Evolutionary conservation across 2,329 filamentous ascomycete genomes (phyloP).

Genomic region (Torrubiella hemipterigena): DNA sequence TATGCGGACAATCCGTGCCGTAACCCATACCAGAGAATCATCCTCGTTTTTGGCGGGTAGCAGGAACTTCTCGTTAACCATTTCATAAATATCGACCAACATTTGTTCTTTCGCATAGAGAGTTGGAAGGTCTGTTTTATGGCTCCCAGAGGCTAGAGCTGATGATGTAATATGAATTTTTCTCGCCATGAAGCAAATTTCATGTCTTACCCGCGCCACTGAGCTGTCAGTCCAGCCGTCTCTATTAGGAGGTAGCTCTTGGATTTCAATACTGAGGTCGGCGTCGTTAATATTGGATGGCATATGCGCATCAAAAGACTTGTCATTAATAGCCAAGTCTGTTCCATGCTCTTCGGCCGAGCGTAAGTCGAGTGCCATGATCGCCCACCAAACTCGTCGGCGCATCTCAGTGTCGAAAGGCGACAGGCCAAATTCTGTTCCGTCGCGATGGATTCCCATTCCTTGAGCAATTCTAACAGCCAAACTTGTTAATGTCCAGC

Average conservation of each 20-base stretch:
- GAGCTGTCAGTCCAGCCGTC: conserved; percentile 42
- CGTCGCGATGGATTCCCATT: conserved; percentile 48
- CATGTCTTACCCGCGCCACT: conserved; percentile 34
- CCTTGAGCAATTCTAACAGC: conserved; percentile 46
- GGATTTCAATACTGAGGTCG: conserved; percentile 33
- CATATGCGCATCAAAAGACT: conserved; percentile 32
- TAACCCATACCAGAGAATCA: conserved; percentile 53
- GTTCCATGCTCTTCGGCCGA: conserved; percentile 41
- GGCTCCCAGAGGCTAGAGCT: conserved; percentile 18
- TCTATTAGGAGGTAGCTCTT: conserved; percentile 31
- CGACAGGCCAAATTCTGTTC: conserved; percentile 34
- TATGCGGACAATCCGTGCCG: conserved; percentile 54
- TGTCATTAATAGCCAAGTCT: conserved; percentile 28
- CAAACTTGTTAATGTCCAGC: conserved; percentile 48
- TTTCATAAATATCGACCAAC: conserved; percentile 39
- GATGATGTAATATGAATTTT: conserved; percentile 21
- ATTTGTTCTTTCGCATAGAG: conserved; percentile 26
- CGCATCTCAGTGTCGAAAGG: conserved; percentile 50
- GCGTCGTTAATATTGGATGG: conserved; percentile 39
- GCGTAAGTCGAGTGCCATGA: conserved; percentile 43
- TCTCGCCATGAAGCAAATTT: conserved; percentile 31
- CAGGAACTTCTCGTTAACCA: conserved; percentile 43
- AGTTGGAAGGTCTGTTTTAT: conserved; percentile 15
- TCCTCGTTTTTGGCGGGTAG: conserved; percentile 34
- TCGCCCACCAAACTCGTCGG: conserved; percentile 48